phyloP scores from a whole-genome alignment of 306 rosid genomes.

The Rubus idaeus region DNA sequence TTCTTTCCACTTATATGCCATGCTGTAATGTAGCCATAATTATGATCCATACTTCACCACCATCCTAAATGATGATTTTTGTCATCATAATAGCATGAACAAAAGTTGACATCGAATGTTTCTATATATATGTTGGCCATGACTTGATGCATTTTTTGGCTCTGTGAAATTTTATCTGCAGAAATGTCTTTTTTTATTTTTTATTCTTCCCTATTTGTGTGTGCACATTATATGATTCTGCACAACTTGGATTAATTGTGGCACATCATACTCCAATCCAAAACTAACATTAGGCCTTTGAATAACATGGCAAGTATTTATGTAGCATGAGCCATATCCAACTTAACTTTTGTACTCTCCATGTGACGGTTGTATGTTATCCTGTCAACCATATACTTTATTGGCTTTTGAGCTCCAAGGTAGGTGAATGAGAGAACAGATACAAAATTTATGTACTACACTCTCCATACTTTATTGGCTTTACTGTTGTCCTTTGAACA shows the following conservation, averaged over 20 bases:
- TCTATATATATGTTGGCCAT: too few species aligned
- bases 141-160: too few species aligned
- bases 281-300: background rate
- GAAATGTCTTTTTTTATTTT: too few species aligned
- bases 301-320: background rate
- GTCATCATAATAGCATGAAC: background rate
- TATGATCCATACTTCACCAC: background rate
- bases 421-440: constrained; percentile 29
- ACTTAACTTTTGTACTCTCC: background rate
- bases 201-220: too few species aligned
- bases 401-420: constrained; percentile 80
- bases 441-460: constrained; percentile 4
- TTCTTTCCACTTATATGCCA: background rate
- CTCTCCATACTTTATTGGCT: background rate
- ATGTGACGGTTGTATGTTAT: background rate
- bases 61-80: background rate
- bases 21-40: background rate
- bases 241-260: too few species aligned
- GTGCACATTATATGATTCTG: too few species aligned
- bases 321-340: background rate
- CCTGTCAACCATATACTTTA: background rate
- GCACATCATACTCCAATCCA: too few species aligned
- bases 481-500: background rate
- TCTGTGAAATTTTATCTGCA: too few species aligned
- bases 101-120: too few species aligned